Base-by-base conservation (phyloP, 2,329 filamentous ascomycete species). In the Fusarium kyushuense region DNA sequence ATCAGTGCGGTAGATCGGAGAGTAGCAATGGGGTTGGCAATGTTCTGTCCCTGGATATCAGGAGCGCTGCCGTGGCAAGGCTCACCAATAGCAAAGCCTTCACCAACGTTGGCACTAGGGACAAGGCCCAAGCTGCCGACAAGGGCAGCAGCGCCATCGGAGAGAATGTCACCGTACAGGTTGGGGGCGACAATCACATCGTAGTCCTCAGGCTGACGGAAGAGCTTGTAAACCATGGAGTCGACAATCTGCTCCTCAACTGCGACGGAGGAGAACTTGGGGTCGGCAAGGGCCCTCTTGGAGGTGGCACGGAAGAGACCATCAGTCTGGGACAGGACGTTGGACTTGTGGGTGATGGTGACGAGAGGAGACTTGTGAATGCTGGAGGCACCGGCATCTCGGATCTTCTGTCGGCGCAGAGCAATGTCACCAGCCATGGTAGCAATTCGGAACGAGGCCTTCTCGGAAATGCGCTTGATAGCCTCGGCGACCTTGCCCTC, bases 141-240 rank as follows among this genome's bases (percentile, higher is more conserved):
- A 30, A 98, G 89, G 4, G 96, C 96, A 27, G 96, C 96, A 51
- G 96, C 95, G 70, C 94, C 95, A 79, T 99, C 96, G 3, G 94
- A 97, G 38, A 99, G 86, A 72, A 99, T 96, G 80, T 99, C 96
- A 72, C 96, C 96, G 82, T 99, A 98, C 65, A 99, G 87, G 83
- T 98, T 98, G 53, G 95, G 96, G 11, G 95, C 96, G 46, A 99
- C 96, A 73, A 99, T 97, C 71, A 98, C 95, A 79, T 99, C 96
- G 88, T 98, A 99, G 76, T 91, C 91, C 76, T 91, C 87, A 42
- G 96, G 96, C 82, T 98, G 93, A 66, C 95, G 93, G 89, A 98
- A 98, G 58, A 99, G 91, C 86, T 98, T 98, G 89, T 98, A 98
- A 60, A 98, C 94, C 96, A 99, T 99, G 65, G 91, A 95, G 82